phyloP scores from a whole-genome alignment of 1,284 basidiomycete species.

The Exobasidium cylindrosporum region DNA sequence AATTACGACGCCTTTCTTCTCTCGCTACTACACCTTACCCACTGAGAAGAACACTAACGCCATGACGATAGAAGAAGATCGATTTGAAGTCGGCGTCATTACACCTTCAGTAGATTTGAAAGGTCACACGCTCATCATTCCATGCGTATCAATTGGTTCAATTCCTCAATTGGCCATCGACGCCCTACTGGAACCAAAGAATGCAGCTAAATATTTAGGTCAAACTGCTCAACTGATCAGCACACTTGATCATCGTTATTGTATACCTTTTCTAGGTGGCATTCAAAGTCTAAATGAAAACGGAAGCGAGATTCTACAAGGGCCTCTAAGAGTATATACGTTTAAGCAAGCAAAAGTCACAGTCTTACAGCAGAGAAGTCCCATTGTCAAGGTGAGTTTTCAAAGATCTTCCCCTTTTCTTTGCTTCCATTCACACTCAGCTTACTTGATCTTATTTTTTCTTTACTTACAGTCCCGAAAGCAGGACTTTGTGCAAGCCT shows the following conservation, averaged over 20 bases:
- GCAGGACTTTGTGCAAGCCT: not conserved
- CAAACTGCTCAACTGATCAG: not conserved
- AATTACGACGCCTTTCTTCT: not conserved
- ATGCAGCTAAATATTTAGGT: not conserved
- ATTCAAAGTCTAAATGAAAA: not conserved
- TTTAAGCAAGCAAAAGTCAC: slow-evolving; percentile 4
- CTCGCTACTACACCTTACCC: not conserved
- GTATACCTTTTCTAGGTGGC: slow-evolving; percentile 6
- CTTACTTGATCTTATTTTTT: not conserved
- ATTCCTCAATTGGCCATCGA: slow-evolving; percentile 9
- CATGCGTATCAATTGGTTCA: slow-evolving; percentile 5
- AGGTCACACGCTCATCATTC: slow-evolving; percentile 9
- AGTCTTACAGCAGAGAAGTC: slow-evolving; percentile 11
- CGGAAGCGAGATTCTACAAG: not conserved
- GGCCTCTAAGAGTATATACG: slow-evolving; percentile 3
- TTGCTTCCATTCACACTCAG: not conserved
- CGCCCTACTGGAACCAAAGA: not conserved
- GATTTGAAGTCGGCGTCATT: not conserved
- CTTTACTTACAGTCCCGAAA: not conserved
- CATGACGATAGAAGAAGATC: not conserved
- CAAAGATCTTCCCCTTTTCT: too few relatives aligned
- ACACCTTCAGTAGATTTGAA: not conserved
- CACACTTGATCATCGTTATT: not conserved
- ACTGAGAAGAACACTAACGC: too few relatives aligned
- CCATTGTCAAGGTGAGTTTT: slow-evolving; percentile 2